These are phyloP conservation scores for Porphyridium purpureum DNA, from an alignment of 23 red algal genomes.

Conservation along the genomic window DNA sequence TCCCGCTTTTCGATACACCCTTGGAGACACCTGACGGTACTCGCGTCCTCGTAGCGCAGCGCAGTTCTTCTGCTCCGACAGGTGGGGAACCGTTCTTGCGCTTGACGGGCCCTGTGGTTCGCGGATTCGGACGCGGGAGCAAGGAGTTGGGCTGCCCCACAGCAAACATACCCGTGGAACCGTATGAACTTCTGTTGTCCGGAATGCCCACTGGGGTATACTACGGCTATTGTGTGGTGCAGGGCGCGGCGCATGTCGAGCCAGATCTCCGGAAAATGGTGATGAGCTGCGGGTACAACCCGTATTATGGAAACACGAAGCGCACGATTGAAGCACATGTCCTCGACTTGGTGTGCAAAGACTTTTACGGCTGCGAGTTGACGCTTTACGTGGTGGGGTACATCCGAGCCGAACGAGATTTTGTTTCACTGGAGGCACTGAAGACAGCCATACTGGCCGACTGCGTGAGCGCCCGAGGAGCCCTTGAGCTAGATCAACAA, in stretches of 20 bases:
- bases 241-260: conserved; percentile 28
- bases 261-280: conserved; percentile 23
- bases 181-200: background rate
- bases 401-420: conserved; percentile 57
- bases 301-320: conserved; percentile 37
- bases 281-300: conserved; percentile 34
- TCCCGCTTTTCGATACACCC: no score
- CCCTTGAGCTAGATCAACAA: no score
- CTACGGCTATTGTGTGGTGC: no score
- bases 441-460: no score
- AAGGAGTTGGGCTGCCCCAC: conserved; percentile 49
- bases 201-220: conserved; percentile 70
- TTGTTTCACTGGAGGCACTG: no score
- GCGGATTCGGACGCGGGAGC: conserved; percentile 55
- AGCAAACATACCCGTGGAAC: conserved; percentile 43
- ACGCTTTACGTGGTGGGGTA: conserved; percentile 38
- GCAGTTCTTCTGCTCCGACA: no score
- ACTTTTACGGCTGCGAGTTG: conserved; percentile 76
- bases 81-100: no score
- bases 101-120: conserved; percentile 26
- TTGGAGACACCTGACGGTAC: no score
- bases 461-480: no score
- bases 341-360: conserved; percentile 19
- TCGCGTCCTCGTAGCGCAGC: no score
- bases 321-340: conserved; percentile 62